A percentile compares a stretch with the other conserved stretches of the same genome.
phyloP scores from a whole-genome alignment of 2,329 filamentous ascomycete genomes.

The Arthrobotrys entomopaga region DNA sequence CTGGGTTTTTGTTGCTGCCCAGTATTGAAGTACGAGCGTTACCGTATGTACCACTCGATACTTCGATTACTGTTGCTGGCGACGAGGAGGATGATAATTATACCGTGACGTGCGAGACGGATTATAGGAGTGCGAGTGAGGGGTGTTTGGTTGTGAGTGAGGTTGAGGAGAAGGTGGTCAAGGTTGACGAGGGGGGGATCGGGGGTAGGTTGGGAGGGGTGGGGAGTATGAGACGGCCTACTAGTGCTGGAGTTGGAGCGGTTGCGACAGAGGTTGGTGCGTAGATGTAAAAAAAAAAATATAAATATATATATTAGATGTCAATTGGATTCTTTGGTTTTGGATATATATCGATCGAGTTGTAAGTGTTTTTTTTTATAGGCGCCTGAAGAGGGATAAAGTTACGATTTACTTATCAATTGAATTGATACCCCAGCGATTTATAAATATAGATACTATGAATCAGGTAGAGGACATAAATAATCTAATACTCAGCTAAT shows the following conservation, averaged over 20 bases:
- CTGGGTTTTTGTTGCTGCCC: constrained; percentile 82
- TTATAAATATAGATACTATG: no score
- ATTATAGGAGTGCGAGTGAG: constrained; percentile 81
- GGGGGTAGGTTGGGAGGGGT: constrained; percentile 37
- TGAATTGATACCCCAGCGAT: no score
- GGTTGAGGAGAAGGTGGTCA: constrained; percentile 61
- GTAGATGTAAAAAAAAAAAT: no score
- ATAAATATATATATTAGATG: no score
- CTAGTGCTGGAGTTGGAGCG: constrained; percentile 18
- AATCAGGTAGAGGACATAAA: no score
- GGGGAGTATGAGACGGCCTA: constrained; percentile 46
- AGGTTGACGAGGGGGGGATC: constrained; percentile 39
- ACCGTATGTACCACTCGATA: constrained; percentile 65
- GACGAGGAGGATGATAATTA: constrained; percentile 32
- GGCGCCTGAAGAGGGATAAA: no score
- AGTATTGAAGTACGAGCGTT: constrained; percentile 75
- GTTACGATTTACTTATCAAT: no score
- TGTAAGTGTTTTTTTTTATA: no score
- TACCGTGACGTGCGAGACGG: constrained; percentile 75
- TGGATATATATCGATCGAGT: no score
- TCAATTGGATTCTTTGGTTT: no score
- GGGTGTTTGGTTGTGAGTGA: constrained; percentile 79
- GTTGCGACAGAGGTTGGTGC: constrained; percentile 14
- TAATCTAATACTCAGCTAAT: no score
- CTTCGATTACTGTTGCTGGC: constrained; percentile 55